Conservation (phyloP, 139 green algal species). For the Chlorella vulgaris region DNA sequence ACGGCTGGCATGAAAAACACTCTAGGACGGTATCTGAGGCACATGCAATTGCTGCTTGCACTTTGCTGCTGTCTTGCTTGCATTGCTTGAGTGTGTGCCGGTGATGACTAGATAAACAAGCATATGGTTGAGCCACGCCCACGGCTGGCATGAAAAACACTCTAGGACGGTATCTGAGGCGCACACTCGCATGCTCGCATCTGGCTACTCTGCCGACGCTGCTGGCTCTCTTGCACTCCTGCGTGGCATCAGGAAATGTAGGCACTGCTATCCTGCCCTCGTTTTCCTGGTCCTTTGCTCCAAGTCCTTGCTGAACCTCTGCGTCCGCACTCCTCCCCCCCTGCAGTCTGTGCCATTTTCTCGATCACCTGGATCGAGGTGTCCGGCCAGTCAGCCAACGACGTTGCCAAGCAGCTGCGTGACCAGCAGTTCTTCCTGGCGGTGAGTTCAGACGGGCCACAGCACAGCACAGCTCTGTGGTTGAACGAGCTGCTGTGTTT, state of each 20-base stretch:
- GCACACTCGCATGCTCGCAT: too few relatives aligned
- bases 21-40: conserved; percentile 20
- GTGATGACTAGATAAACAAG: conserved; percentile 14
- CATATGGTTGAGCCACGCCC: conserved; percentile 31
- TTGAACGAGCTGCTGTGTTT: neutral
- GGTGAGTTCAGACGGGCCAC: conserved; percentile 35
- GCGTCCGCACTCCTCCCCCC: neutral
- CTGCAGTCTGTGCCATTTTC: conserved; percentile 94
- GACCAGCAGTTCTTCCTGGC: conserved; percentile 96
- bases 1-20: conserved; percentile 8
- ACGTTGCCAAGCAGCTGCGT: conserved; percentile 98
- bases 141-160: conserved; percentile 3
- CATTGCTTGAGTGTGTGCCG: neutral
- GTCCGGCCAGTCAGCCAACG: conserved; percentile 88
- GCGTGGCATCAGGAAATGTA: too few relatives aligned
- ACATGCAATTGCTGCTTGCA: too few relatives aligned
- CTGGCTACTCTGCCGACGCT: too few relatives aligned
- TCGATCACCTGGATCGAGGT: conserved; percentile 99
- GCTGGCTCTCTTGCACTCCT: too few relatives aligned
- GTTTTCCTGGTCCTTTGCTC: neutral
- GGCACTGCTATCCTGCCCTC: too few relatives aligned
- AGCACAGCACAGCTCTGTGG: neutral
- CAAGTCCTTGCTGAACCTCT: neutral
- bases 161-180: conserved; percentile 30
- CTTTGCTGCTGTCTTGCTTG: neutral